phyloP scores from a whole-genome alignment of 2,329 filamentous ascomycete genomes.

The Sphaerulina musiva region DNA sequence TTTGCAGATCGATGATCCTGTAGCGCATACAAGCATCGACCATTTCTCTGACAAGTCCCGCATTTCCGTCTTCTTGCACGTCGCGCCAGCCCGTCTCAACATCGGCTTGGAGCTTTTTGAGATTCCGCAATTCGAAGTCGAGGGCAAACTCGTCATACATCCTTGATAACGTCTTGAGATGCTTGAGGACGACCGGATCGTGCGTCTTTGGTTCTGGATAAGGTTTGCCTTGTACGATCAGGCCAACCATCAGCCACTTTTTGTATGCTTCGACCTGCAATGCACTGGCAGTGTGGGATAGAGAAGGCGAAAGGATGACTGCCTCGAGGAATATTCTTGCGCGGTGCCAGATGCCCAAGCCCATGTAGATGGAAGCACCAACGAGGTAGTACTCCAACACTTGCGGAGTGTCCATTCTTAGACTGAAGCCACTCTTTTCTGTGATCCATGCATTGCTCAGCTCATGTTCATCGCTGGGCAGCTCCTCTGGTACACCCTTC shows the following conservation, averaged over 20 bases:
- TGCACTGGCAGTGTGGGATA: slow-evolving; percentile 56
- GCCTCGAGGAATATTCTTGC: slow-evolving; percentile 45
- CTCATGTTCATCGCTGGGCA: slow-evolving; percentile 38
- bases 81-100: slow-evolving; percentile 52
- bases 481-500: slow-evolving; percentile 36
- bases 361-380: slow-evolving; percentile 45
- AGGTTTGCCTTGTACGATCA: slow-evolving; percentile 63
- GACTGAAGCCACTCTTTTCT: slow-evolving; percentile 51
- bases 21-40: slow-evolving; percentile 65
- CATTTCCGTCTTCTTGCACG: slow-evolving; percentile 59
- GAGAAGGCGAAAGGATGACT: slow-evolving; percentile 59
- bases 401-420: slow-evolving; percentile 44
- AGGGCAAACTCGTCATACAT: slow-evolving; percentile 65
- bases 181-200: slow-evolving; percentile 48
- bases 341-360: slow-evolving; percentile 37
- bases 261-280: slow-evolving; percentile 87
- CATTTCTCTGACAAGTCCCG: slow-evolving; percentile 63
- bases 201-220: slow-evolving; percentile 52
- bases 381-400: slow-evolving; percentile 52
- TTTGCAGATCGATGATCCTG: slow-evolving; percentile 65
- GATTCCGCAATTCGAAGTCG: slow-evolving; percentile 58
- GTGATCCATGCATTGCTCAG: slow-evolving; percentile 55
- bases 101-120: slow-evolving; percentile 57
- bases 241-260: slow-evolving; percentile 74
- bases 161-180: slow-evolving; percentile 54